These are phyloP conservation scores for Aspergillus pseudotamarii DNA, from an alignment of 2,329 filamentous ascomycete genomes.

Conservation along the genomic window DNA sequence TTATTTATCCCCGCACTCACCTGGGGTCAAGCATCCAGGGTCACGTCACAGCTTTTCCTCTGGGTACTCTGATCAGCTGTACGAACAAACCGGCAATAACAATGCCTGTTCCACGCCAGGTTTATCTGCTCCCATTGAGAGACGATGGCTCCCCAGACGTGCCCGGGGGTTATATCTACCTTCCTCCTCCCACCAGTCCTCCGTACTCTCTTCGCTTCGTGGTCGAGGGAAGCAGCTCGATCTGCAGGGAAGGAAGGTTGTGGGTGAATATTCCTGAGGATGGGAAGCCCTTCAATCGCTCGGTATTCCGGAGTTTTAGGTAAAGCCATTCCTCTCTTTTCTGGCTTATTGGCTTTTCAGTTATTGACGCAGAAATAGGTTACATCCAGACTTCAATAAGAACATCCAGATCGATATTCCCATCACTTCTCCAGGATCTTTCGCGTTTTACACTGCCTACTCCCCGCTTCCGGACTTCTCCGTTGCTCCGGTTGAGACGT, in stretches of 20 bases:
- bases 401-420: conserved; percentile 88
- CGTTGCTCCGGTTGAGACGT: conserved; percentile 53
- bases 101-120: conserved; percentile 52
- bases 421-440: conserved; percentile 80
- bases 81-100: background rate
- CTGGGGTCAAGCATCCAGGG: no score
- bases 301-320: conserved; percentile 86
- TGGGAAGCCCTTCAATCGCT: conserved; percentile 74
- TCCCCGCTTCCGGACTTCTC: conserved; percentile 80
- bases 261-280: conserved; percentile 93
- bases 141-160: conserved; percentile 92
- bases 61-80: background rate
- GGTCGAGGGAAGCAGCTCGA: conserved; percentile 92
- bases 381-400: conserved; percentile 89
- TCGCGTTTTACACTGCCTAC: conserved; percentile 93
- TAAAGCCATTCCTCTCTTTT: conserved; percentile 50
- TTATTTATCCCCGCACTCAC: background rate
- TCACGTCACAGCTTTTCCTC: no score
- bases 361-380: conserved; percentile 48
- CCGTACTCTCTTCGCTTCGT: conserved; percentile 81
- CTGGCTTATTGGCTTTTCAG: background rate
- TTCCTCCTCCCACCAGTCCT: conserved; percentile 75
- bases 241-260: conserved; percentile 89
- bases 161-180: conserved; percentile 85
- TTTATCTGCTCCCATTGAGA: conserved; percentile 87